Conservation (phyloP, 1,284 basidiomycete genomes). For the Sporisorium graminicola region DNA sequence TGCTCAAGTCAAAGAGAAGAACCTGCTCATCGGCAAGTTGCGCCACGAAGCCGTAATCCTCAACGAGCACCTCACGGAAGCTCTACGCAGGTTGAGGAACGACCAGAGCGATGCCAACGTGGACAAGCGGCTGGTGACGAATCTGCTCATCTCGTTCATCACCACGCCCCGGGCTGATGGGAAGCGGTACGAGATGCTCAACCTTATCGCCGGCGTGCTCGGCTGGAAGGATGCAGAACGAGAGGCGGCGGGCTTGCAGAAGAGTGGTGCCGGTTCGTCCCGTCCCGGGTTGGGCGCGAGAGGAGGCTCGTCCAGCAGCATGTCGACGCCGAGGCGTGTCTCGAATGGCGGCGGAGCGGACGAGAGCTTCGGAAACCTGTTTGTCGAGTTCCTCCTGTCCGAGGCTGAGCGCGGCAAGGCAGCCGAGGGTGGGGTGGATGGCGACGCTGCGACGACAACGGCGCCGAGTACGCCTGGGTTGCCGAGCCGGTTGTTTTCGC, state of each 20-base stretch:
- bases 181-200: constrained; percentile 97
- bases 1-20: constrained; percentile 93
- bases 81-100: constrained; percentile 88
- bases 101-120: constrained; percentile 89
- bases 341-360: constrained; percentile 28
- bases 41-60: constrained; percentile 86
- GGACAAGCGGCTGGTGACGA: constrained; percentile 90
- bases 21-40: constrained; percentile 87
- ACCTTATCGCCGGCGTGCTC: constrained; percentile 86
- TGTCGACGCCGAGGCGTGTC: not conserved
- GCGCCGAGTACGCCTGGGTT: not conserved
- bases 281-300: not conserved
- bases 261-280: not conserved
- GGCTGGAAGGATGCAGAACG: constrained; percentile 90
- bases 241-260: constrained; percentile 87
- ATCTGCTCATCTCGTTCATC: constrained; percentile 92
- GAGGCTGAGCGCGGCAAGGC: constrained; percentile 58
- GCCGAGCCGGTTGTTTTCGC: constrained; percentile 16
- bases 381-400: constrained; percentile 67
- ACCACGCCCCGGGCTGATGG: constrained; percentile 88
- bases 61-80: constrained; percentile 97
- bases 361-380: constrained; percentile 65
- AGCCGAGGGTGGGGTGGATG: not conserved
- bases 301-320: not conserved
- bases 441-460: too few relatives aligned